These are phyloP conservation scores for Halophytophthora batemanensis DNA, from an alignment of 352 stramenopile genomes.

Conservation along the genomic window DNA sequence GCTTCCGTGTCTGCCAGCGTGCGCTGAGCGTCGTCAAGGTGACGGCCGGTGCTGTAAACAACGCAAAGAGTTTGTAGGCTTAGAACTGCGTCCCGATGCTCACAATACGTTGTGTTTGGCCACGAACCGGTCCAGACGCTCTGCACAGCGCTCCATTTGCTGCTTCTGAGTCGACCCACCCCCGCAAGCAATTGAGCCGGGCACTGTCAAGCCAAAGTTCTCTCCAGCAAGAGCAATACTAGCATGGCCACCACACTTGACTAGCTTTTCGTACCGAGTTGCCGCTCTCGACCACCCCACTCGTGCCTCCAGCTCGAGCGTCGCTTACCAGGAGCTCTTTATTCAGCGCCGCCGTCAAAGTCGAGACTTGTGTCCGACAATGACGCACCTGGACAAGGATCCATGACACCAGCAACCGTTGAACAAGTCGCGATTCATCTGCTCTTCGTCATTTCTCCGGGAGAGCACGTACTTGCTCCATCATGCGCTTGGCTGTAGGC, in stretches of 20 bases:
- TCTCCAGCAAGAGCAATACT: not conserved
- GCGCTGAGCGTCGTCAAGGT: constrained; percentile 67
- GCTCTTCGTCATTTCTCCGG: not conserved
- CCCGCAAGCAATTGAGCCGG: not conserved
- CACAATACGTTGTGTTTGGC: not conserved
- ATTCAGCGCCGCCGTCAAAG: constrained; percentile 49
- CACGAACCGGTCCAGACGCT: constrained; percentile 40
- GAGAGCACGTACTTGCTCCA: constrained; percentile 22
- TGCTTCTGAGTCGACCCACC: constrained; percentile 28
- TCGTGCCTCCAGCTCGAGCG: constrained; percentile 22
- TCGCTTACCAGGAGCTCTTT: constrained; percentile 58
- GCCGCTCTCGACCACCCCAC: constrained; percentile 20
- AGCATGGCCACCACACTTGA: not conserved
- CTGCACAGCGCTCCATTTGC: constrained; percentile 38
- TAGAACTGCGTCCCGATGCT: no score
- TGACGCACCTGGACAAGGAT: constrained; percentile 18
- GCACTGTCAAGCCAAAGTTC: not conserved
- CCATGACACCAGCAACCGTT: not conserved
- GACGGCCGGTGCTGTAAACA: constrained; percentile 49
- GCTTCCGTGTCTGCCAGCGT: constrained; percentile 72
- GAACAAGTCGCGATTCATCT: not conserved
- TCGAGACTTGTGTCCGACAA: constrained; percentile 47
- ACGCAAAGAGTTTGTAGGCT: no score
- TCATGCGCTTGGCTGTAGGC: constrained; percentile 36
- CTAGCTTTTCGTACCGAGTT: constrained; percentile 14